Base-by-base conservation (phyloP, 2,329 filamentous ascomycete species). In the Epichloe sibirici region DNA sequence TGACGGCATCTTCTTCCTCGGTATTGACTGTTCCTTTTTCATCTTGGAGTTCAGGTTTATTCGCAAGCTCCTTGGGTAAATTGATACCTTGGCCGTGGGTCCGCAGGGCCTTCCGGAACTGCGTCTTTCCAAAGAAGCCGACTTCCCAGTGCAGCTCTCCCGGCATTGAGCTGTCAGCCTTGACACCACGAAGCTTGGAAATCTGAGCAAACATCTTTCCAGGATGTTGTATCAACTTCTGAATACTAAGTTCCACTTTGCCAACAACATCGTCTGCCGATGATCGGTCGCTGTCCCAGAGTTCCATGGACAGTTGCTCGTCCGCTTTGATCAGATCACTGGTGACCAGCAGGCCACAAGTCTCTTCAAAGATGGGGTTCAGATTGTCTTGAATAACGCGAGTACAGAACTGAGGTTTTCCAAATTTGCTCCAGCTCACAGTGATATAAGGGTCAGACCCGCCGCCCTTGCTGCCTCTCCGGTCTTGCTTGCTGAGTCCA, bases 391-490 rank as follows among this genome's bases (percentile, higher is more conserved):
- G 89, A 57, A 97, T 96, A 49, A 97, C 90, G 47, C 93, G 83
- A 1, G 93, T 97, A 68, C 90, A 96, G 69, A 95, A 97, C 80
- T 95, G 94, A 2, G 91, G 91, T 71, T 98, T 98, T 53, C 87
- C 88, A 61, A 96, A 97, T 67, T 97, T 96, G 62, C 88, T 94
- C 74, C 94, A 97, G 42, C 87, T 85, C 38, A 97, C 77, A 35
- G 91, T 96, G 65, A 97, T 94, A 67, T 97, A 97, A 0, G 91
- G 90, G 60, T 98, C 93, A 49, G 88, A 94, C 45, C 91, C 91
- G 37, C 93, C 91, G 17, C 89, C 86, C 50, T 85, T 78, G 62
- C 83, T 90, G 42, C 90, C 90, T 54, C 88, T 83, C 47, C 72
- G 70, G 65, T 98, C 93, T 64, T 96, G 91, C 69, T 95, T 96